Base-by-base conservation (phyloP, 2,329 filamentous ascomycete genomes). In the Polytolypa hystricis region DNA sequence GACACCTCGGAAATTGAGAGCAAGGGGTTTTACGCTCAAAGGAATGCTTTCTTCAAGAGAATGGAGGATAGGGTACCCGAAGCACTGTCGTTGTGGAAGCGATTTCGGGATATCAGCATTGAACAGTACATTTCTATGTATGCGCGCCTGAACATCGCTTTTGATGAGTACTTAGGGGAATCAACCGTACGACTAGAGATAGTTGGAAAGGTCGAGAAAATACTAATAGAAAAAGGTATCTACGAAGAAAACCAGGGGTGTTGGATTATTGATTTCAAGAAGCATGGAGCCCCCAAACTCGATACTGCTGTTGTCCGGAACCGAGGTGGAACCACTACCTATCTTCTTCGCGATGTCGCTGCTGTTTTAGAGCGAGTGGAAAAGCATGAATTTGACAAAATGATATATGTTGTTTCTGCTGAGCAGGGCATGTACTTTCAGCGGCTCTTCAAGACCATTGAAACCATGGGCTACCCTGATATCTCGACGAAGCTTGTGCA, bases 361-460 rank as follows among this genome's bases (percentile, higher is more conserved):
- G 80, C 85, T 51, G 71, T 84, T 18, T 61, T 85, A 36, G 72
- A 77, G 50, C 74, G 82, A 38, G 62, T 73, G 32, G 66, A 77
- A 15, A 70, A 71, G 50, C 62, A 62, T 60, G 56, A 75, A 8
- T 84, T 83, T 48, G 80, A 86, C 60, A 75, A 83, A 54, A 83
- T 86, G 79, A 79, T 85, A 43, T 86, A 85, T 50, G 81, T 86
- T 7, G 75, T 85, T 19, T 79, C 80, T 1, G 77, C 73, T 15
- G 73, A 78, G 44, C 81, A 86, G 50, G 79, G 82, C 48, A 65
- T 81, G 9, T 81, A 86, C 52, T 67, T 85, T 37, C 74, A 75
- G 50, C 79, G 84, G 54, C 66, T 86, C 11, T 82, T 84, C 68
- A 84, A 83, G 64, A 82, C 84, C 23, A 66, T 85, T 41, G 75